Evolutionary conservation across 441 rosid genomes (phyloP), one percentile per base, ranked within the genome.

Genomic region (Corymbia citriodora): DNA sequence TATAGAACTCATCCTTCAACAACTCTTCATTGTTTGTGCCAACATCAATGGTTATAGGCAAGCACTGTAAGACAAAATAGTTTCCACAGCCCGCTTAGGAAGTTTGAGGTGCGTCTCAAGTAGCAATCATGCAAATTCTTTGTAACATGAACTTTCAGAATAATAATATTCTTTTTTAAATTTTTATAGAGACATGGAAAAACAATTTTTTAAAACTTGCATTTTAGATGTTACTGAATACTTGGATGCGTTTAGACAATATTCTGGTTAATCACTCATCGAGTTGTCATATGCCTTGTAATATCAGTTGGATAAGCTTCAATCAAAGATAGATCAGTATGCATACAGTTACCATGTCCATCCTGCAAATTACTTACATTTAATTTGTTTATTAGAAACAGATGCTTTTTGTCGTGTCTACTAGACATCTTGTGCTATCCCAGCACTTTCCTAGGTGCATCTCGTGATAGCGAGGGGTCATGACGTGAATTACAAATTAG

Each of bases 21-120:
- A 97, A 92, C 91, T 93, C 90, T 95, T 95, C 94, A 55, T 97
- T 97, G 95, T 97, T 97, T 88, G 99, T 97, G 70, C 99, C 99
- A 65, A 97, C 99, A 95, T 97, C 99, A 87, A 97, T 97, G 74
- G 99, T 97, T 74, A 97, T 89, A 48, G 99, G 99, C 94, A 97
- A 93, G 93, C 99, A 97, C 99, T 97, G 94, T 91, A 93, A 70
- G 89, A 55, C 79, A 53, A 81, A 86, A 91, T 25, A 50, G 48
- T 53, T 40, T 8, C 57, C 52, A 52, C 48, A 57, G 68, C 72
- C 40, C 11, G 88, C 88, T 87, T 12, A 23, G 52, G 85, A 79
- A 40, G 52, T 40, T 79, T 79, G 52, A 40, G 85, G 52, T 23
- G 29, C 52, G 45, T 79, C 85, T 45, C 85, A 79, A 3, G 52